Base-by-base conservation (phyloP, 73 alveolate species). In the Stentor coeruleus region DNA sequence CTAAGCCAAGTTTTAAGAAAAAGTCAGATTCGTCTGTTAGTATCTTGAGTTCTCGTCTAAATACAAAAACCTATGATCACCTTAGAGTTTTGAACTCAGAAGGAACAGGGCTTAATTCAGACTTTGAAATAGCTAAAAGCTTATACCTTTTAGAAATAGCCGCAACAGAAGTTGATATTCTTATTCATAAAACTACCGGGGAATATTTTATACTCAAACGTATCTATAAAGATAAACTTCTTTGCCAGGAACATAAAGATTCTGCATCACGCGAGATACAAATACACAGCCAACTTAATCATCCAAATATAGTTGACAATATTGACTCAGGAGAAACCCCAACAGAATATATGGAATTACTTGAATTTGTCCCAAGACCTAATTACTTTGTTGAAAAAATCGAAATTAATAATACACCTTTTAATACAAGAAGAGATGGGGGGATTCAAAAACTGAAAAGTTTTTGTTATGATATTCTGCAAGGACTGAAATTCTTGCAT, bases 201-300 rank as follows among this genome's bases (percentile, higher is more conserved):
- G 66, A 49, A 49, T 20, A 11, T 49, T 49, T 49, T 49, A 49
- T 49, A 11, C 66, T 49, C 28, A 49, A 49, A 20, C 66, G 66
- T 11, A 49, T 49, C 20, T 11, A 11, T 11, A 49, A 49, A 49
- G 28, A 49, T 6, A 49, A 49, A 20, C 66, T 49, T 49, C 66
- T 49, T 20, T 20, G 20, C 28, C 66, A 20, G 15, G 79, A 20
- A 0, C 79, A 66, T 11, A 26, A 33, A 11, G 79, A 66, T 3
- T 66, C 79, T 1, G 79, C 79, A 20, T 20, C n/a, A 66, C n/a
- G 79, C n/a, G 95, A 89, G 77, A 82, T 91, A 72, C 87, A 85
- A n/a, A 77, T 89, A 57, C 95, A 89, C 77, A 75, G 84, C 11
- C 3, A 11, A 30, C 40, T 66, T 33, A 66, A 31, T 31, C 79